Evolutionary conservation across 805 yeast species (phyloP).

Genomic region (Pichia sporocuriosa): DNA sequence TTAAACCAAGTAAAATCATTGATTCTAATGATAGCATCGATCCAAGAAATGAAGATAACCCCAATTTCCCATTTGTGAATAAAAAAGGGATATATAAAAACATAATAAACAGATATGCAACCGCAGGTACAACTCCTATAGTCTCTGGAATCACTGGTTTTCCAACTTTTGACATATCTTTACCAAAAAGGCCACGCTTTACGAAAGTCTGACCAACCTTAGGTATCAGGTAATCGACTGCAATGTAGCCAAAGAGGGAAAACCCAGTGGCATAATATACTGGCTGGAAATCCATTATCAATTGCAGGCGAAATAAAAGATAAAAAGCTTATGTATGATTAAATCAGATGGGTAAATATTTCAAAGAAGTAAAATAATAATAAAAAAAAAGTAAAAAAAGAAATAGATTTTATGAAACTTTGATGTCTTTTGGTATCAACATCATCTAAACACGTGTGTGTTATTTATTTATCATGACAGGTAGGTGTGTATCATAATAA

Average conservation of each 20-base stretch:
- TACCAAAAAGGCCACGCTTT: conserved; percentile 76
- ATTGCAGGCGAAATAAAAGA: too few species aligned
- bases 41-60: conserved; percentile 78
- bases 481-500: background rate
- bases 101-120: conserved; percentile 74
- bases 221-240: conserved; percentile 61
- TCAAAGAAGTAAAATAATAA: too few species aligned
- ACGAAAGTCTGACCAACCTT: conserved; percentile 58
- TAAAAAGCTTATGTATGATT: too few species aligned
- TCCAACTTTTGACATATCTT: conserved; percentile 73
- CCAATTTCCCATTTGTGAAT: conserved; percentile 57
- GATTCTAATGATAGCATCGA: conserved; percentile 79
- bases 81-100: conserved; percentile 81
- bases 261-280: conserved; percentile 59
- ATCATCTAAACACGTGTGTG: too few species aligned
- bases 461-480: background rate
- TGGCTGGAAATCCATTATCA: too few species aligned
- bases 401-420: too few species aligned
- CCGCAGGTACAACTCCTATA: conserved; percentile 84
- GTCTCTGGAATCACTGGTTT: conserved; percentile 79
- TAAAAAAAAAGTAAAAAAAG: too few species aligned
- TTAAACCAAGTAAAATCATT: conserved; percentile 77
- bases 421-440: too few species aligned
- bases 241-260: conserved; percentile 56
- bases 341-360: too few species aligned